Evolutionary conservation across 1,284 basidiomycete genomes (phyloP), one percentile per base, ranked within the genome.

Genomic region (Gomphus bonarii): DNA sequence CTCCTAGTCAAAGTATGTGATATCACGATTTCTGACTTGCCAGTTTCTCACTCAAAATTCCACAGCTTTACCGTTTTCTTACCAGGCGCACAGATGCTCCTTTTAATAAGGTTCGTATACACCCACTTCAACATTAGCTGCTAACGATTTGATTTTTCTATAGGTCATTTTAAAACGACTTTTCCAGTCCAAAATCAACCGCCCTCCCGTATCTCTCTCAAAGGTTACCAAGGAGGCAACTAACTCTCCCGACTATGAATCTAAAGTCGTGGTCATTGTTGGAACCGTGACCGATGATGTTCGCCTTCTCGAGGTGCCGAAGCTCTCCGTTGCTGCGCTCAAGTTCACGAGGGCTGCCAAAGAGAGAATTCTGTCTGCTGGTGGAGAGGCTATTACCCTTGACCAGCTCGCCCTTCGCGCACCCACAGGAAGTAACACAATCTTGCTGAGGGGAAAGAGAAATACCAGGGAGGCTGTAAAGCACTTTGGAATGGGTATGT

Each of bases 141-240:
- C 66, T 50, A 61, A 43, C 54, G 28, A 60, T 60, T 56, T 60
- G n/a, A n/a, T n/a, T 31, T 60, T 50, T 36, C 43, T 38, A 53
- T 63, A 89, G 86, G 90, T 85, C 69, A 80, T 99, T 75, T 92
- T 99, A 69, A 91, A 88, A 75, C 90, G 95, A 61, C 86, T 99
- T 62, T 99, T 94, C 81, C 88, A 95, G 75, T 94, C 91, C 71
- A 94, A 95, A 81, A 85, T 83, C 82, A 99, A 99, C 85, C 91
- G 93, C 64, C 93, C 97, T 56, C 97, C 97, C 59, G 77, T 99
- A 64, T 98, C 95, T 67, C 80, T 97, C 66, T 97, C 93, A 61
- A 82, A 88, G 69, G 90, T 97, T 67, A 74, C 85, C 63, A 91
- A 85, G 73, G 86, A 93, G 73, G 91, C 90, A 55, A 70, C 78